A percentile compares a stretch with the other conserved stretches of the same genome.
Evolutionary conservation across 192 early-diverging fungal genomes (phyloP).

Genomic region (Rhizoclosmatium globosum): DNA sequence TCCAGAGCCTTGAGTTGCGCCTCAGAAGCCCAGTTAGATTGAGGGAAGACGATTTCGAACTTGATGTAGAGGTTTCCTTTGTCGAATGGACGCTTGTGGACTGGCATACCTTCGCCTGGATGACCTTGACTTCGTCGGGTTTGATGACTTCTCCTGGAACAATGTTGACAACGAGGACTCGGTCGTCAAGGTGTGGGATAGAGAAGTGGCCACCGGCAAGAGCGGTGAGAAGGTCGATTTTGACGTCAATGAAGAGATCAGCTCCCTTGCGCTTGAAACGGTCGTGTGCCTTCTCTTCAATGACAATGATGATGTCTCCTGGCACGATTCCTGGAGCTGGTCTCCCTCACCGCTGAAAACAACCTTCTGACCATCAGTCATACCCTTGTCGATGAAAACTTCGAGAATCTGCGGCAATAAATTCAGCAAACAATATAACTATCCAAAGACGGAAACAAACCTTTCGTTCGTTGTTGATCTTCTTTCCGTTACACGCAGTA

Average conservation of each 20-base stretch:
- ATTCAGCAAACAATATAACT: not conserved
- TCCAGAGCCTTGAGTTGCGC: conserved; percentile 81
- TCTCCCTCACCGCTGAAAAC: conserved; percentile 96
- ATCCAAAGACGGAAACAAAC: too few relatives aligned
- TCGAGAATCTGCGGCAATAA: conserved; percentile 74
- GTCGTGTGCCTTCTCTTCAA: conserved; percentile 95
- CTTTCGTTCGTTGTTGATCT: conserved; percentile 89
- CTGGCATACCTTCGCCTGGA: conserved; percentile 94
- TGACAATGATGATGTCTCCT: conserved; percentile 97
- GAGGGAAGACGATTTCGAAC: conserved; percentile 95
- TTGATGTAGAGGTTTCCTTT: conserved; percentile 92
- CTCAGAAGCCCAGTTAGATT: conserved; percentile 77
- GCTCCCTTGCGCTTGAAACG: conserved; percentile 93
- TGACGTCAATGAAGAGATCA: conserved; percentile 90
- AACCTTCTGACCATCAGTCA: conserved; percentile 96
- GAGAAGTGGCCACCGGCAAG: conserved; percentile 93
- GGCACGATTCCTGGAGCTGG: conserved; percentile 92
- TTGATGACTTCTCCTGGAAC: conserved; percentile 95
- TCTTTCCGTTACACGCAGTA: conserved; percentile 89
- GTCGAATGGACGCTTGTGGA: conserved; percentile 72
- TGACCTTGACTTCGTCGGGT: conserved; percentile 88
- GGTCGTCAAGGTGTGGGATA: conserved; percentile 94
- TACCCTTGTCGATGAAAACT: conserved; percentile 98
- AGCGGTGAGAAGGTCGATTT: conserved; percentile 94
- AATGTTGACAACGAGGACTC: conserved; percentile 86